Conservation (phyloP, 1,139 yeast species). For the Protomyces lactucae-debilis region DNA sequence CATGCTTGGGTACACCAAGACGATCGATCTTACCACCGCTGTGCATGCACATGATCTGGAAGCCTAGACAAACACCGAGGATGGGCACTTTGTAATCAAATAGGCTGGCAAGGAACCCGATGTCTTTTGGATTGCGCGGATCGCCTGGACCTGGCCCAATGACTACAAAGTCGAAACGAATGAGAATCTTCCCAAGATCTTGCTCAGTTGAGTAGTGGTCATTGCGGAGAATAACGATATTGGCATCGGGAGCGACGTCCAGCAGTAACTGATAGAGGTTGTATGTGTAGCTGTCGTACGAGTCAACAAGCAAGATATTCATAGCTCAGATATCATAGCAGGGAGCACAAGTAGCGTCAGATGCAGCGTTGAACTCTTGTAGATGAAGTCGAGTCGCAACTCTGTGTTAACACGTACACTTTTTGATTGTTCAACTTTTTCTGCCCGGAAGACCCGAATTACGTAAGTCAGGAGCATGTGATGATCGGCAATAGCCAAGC, state of each 20-base stretch:
- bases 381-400: too few species aligned
- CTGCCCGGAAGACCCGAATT: neutral
- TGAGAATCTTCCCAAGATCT: conserved; percentile 39
- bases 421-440: neutral
- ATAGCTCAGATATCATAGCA: neutral
- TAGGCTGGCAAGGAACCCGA: conserved; percentile 67
- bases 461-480: neutral
- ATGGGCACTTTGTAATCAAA: conserved; percentile 54
- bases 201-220: conserved; percentile 53
- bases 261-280: conserved; percentile 67
- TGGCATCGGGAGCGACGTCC: conserved; percentile 44
- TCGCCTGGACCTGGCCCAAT: conserved; percentile 98
- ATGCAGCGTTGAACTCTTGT: too few species aligned
- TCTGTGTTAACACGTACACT: too few species aligned
- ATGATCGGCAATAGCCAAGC: neutral
- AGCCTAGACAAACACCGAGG: conserved; percentile 89
- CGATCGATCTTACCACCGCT: conserved; percentile 56
- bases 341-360: too few species aligned
- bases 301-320: conserved; percentile 62
- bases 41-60: conserved; percentile 72
- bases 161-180: conserved; percentile 67
- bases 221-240: conserved; percentile 68
- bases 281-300: conserved; percentile 90
- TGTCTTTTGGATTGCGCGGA: conserved; percentile 60
- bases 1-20: conserved; percentile 67